phyloP scores from a whole-genome alignment of 2,329 filamentous ascomycete genomes.

The Alternaria angustiovoidea region DNA sequence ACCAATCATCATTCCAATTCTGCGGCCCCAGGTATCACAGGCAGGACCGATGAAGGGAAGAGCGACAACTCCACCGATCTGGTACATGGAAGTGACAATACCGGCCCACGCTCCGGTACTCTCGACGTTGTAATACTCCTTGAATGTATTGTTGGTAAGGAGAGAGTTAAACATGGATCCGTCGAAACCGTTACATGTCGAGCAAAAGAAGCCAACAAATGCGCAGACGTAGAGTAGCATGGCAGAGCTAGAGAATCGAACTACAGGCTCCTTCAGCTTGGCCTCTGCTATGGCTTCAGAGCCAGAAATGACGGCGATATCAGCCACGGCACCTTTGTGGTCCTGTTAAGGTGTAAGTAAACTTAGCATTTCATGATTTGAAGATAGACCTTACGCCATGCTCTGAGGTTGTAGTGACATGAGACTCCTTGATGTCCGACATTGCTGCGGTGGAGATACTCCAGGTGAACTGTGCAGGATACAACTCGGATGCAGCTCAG shows the following conservation, averaged over 20 bases:
- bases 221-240: slow-evolving; percentile 35
- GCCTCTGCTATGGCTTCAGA: slow-evolving; percentile 65
- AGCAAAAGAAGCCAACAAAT: slow-evolving; percentile 53
- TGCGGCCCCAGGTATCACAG: slow-evolving; percentile 55
- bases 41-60: slow-evolving; percentile 58
- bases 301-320: slow-evolving; percentile 59
- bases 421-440: slow-evolving; percentile 24
- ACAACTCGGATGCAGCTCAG: slow-evolving; percentile 11
- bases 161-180: slow-evolving; percentile 64
- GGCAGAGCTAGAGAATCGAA: slow-evolving; percentile 22
- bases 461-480: slow-evolving; percentile 19
- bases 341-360: slow-evolving; percentile 15
- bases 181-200: slow-evolving; percentile 67
- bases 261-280: slow-evolving; percentile 61
- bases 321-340: slow-evolving; percentile 27
- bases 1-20: slow-evolving; percentile 61
- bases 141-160: slow-evolving; percentile 55
- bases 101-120: slow-evolving; percentile 56
- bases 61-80: slow-evolving; percentile 57
- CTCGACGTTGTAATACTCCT: slow-evolving; percentile 53
- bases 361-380: neutral
- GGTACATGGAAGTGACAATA: slow-evolving; percentile 58
- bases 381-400: slow-evolving; percentile 21
- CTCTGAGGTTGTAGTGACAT: slow-evolving; percentile 23
- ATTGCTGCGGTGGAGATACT: slow-evolving; percentile 20